phyloP scores from a whole-genome alignment of 75 land plant species.

The Picea glauca region DNA sequence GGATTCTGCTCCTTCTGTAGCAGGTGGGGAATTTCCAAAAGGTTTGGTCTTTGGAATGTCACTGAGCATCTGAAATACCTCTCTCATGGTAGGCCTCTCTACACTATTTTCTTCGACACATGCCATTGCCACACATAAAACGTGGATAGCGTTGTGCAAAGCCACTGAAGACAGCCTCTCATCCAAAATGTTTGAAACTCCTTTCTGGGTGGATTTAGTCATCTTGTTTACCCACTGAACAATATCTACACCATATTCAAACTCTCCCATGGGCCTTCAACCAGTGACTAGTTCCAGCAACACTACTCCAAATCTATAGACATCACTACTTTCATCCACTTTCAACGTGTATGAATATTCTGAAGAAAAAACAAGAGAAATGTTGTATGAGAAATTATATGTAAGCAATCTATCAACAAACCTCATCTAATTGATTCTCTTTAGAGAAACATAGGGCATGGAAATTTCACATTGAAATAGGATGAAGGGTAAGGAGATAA shows the following conservation, averaged over 20 bases:
- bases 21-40: neutral
- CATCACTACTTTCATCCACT: conserved; percentile 86
- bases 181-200: conserved; percentile 61
- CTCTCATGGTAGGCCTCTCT: conserved; percentile 90
- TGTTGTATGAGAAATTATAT: no score
- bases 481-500: neutral
- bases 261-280: conserved; percentile 72
- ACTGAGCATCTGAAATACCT: conserved; percentile 85
- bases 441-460: neutral
- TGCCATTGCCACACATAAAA: conserved; percentile 62
- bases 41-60: conserved; percentile 11
- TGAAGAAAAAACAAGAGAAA: conserved; percentile 17
- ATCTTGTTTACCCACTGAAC: conserved; percentile 76
- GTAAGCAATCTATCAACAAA: neutral
- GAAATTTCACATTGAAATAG: neutral
- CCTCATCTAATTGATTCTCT: neutral
- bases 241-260: conserved; percentile 80
- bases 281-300: conserved; percentile 72
- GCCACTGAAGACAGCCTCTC: conserved; percentile 33
- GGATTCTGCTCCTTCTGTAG: neutral
- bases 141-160: conserved; percentile 47
- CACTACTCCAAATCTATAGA: conserved; percentile 88
- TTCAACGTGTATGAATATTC: conserved; percentile 92
- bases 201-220: conserved; percentile 38
- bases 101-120: conserved; percentile 76